Evolutionary conservation across 495 filamentous ascomycete genomes (phyloP), one percentile per base, ranked within the genome.

Genomic region (Neurospora tetraspora): DNA sequence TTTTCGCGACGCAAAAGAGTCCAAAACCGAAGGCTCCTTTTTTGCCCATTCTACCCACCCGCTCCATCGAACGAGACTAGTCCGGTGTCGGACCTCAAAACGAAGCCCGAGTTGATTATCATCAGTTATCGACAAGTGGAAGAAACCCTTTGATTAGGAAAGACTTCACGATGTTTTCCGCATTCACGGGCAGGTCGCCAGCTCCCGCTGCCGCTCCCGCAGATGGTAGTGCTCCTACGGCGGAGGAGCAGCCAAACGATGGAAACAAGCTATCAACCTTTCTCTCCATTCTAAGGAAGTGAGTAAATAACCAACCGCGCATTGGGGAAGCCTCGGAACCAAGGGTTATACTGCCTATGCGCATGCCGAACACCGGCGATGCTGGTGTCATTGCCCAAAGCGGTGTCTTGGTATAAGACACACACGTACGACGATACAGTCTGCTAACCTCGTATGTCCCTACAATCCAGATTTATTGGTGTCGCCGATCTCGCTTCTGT

Each of bases 401-500:
- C 53, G 12, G 23, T n/a, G n/a, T n/a, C n/a, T n/a, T n/a, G n/a
- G n/a, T 65, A 31, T 16, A 61, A 61, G 23, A 31, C 47, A 61
- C 47, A 59, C 47, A 31, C 47, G 23, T 61, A 65, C 53, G 14
- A 65, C 53, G 27, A 65, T 65, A 65, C 27, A 20, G 40, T 7
- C n/a, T 42, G 45, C 70, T 76, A 16, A 76, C 70, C 70, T 18
- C 16, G 11, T 31, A 59, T 69, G 27, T 34, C 11, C 27, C 59
- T 20, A 42, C 70, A 16, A 70, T 5, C 20, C 76, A 94, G 93
- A 77, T 98, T 97, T 79, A 92, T 97, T 77, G 96, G 96, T 72
- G 96, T 99, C 70, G 83, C 94, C 75, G 96, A 99, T 83, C 95
- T 99, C 74, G 96, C 96, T 27, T 89, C 93, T 59, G 94, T 98